Percentiles rank a stretch among this genome's conserved stretches.
Conservation (phyloP, 2,329 filamentous ascomycete species). For the Fusarium protoensiforme region DNA sequence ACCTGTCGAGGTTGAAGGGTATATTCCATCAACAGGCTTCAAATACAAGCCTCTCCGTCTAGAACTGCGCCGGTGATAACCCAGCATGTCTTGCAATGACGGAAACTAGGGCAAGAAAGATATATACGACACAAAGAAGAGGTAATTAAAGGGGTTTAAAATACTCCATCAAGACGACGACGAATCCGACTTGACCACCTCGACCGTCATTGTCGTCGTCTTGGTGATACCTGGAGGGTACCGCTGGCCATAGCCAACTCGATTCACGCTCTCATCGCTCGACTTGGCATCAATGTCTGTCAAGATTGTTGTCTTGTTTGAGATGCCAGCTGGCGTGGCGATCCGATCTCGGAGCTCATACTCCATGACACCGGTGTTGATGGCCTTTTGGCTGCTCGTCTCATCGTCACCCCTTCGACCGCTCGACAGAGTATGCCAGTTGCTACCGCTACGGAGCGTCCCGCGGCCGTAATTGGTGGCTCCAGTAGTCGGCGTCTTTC, state of each 20-base stretch:
- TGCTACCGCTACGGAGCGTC: conserved; percentile 36
- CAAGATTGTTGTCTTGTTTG: conserved; percentile 33
- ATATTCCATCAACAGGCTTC: neutral
- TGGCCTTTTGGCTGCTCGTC: conserved; percentile 44
- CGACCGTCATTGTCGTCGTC: conserved; percentile 43
- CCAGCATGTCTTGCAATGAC: neutral
- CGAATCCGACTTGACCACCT: conserved; percentile 21
- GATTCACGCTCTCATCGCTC: conserved; percentile 40
- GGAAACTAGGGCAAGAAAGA: neutral
- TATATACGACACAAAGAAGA: neutral
- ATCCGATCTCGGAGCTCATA: conserved; percentile 44
- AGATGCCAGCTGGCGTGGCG: conserved; percentile 7
- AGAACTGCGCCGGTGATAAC: neutral
- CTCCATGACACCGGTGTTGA: conserved; percentile 35
- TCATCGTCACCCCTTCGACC: conserved; percentile 37
- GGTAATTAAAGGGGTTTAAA: neutral
- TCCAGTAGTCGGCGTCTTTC: conserved; percentile 39
- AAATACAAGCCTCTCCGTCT: neutral
- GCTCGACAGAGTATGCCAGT: conserved; percentile 39
- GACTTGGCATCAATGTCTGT: conserved; percentile 35
- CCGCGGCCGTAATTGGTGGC: conserved; percentile 40
- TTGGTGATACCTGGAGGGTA: conserved; percentile 40
- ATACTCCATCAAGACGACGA: neutral
- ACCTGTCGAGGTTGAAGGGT: neutral
- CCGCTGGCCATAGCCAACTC: conserved; percentile 1